Evolutionary conservation across 805 yeast genomes (phyloP).

Genomic region (Candida suzukii): DNA sequence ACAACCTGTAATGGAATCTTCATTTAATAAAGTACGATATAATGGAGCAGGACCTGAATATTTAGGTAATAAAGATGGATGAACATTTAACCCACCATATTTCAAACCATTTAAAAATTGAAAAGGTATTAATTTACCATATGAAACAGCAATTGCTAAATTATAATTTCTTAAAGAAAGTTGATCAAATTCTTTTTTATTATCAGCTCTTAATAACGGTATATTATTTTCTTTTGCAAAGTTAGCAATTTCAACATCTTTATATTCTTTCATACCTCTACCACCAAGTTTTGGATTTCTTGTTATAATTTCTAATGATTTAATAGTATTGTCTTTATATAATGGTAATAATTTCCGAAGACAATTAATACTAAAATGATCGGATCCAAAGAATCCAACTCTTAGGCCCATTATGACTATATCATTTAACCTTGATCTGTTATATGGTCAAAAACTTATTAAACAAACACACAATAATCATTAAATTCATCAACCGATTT

Average conservation of each 20-base stretch:
- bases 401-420: not conserved
- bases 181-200: constrained; percentile 28
- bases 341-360: constrained; percentile 32
- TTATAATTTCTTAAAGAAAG: constrained; percentile 32
- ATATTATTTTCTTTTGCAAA: constrained; percentile 30
- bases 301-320: constrained; percentile 52
- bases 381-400: constrained; percentile 76
- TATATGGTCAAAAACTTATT: too few relatives aligned
- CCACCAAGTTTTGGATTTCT: constrained; percentile 61
- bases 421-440: too few relatives aligned
- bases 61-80: constrained; percentile 81
- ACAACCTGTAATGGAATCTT: constrained; percentile 66
- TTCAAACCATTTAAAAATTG: constrained; percentile 38
- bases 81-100: constrained; percentile 80
- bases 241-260: constrained; percentile 47
- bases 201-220: constrained; percentile 45
- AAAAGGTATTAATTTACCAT: constrained; percentile 74
- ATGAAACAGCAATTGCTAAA: constrained; percentile 86
- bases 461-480: too few relatives aligned
- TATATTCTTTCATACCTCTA: constrained; percentile 36
- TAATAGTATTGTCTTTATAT: not conserved
- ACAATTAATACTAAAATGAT: constrained; percentile 55
- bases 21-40: constrained; percentile 67
- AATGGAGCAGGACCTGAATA: constrained; percentile 88
- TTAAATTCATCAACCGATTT: too few relatives aligned